A percentile compares a stretch with the other conserved stretches of the same genome.
phyloP scores from a whole-genome alignment of 768 basidiomycete genomes.

The Termitomyces sp. region DNA sequence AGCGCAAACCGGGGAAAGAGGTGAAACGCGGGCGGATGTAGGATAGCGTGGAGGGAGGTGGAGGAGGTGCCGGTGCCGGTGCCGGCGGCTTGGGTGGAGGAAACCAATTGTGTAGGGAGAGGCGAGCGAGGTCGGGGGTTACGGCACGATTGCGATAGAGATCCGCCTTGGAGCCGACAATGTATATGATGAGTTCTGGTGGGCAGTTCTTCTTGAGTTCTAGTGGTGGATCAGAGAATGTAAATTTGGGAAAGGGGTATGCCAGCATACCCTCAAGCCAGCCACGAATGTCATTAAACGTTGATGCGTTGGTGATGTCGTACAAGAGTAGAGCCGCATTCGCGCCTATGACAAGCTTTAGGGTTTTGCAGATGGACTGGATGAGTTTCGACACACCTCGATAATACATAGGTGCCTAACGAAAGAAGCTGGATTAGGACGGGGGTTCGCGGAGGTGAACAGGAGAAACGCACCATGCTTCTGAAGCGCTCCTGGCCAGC shows the following conservation, averaged over 20 bases:
- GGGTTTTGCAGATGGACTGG: slow-evolving; percentile 8
- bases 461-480: slow-evolving; percentile 65
- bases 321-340: slow-evolving; percentile 93
- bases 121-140: slow-evolving; percentile 78
- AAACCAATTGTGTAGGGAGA: slow-evolving; percentile 85
- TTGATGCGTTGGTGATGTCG: slow-evolving; percentile 88
- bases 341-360: slow-evolving; percentile 52
- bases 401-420: slow-evolving; percentile 94
- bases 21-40: slow-evolving; percentile 80
- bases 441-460: slow-evolving; percentile 14
- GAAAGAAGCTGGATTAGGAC: slow-evolving; percentile 17
- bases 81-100: slow-evolving; percentile 72
- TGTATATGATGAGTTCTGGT: slow-evolving; percentile 88
- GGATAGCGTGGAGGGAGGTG: slow-evolving; percentile 63
- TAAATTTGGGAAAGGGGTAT: slow-evolving; percentile 18
- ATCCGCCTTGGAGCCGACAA: slow-evolving; percentile 93
- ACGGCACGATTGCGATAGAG: slow-evolving; percentile 70
- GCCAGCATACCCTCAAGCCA: slow-evolving; percentile 78
- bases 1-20: slow-evolving; percentile 64
- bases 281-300: slow-evolving; percentile 87
- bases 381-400: slow-evolving; percentile 43
- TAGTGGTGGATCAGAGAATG: slow-evolving; percentile 30
- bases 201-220: slow-evolving; percentile 90
- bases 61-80: slow-evolving; percentile 65
- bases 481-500: slow-evolving; percentile 93